Base-by-base conservation (phyloP, 116 monocot genomes). In the Dioscorea cayenensis region DNA sequence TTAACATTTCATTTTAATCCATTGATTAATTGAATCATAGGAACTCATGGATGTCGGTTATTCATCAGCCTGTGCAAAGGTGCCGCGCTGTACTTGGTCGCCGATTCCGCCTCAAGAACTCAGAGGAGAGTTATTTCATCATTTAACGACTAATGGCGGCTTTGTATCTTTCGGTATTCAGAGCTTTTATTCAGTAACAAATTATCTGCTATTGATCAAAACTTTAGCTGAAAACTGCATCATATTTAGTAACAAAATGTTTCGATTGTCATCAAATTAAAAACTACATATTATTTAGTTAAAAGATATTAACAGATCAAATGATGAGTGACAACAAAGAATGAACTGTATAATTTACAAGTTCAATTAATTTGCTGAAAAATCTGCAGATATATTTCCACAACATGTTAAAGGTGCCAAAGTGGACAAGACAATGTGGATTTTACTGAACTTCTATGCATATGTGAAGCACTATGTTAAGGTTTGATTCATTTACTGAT, bases 131-230 rank as follows among this genome's bases (percentile, higher is more conserved):
- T 51, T 74, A 60, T 79, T 92, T 27, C 68, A 84, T 63, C 28
- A 84, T 78, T 64, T 92, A 43, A 85, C 78, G 21, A 88, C 92
- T 27, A 88, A 92, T 79, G 92, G 88, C 66, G 92, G 92, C 65
- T 92, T 92, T 76, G 83, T 88, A 64, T 86, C 88, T 49, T 80
- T 92, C 71, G 88, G 92, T 92, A 85, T 37, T 51, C 37, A 64
- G 36, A 51, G 55, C n/a, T 55, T 51, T 55, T n/a, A 55, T 55
- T 18, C 17, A 55, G n/a, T n/a, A 16, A 63, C 36, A 32, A 19
- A 36, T 9, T 11, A 2, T 21, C 20, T 62, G 4, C 9, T 21
- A 10, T 32, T 32, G 32, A 32, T 43, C 43, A 43, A 43, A 43
- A 43, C 12, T 43, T 12, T 10, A 43, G 12, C 11, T 10, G 1